A percentile compares a stretch with the other conserved stretches of the same genome.
Conservation (phyloP, 1,284 basidiomycete species). For the Flammula alnicola region DNA sequence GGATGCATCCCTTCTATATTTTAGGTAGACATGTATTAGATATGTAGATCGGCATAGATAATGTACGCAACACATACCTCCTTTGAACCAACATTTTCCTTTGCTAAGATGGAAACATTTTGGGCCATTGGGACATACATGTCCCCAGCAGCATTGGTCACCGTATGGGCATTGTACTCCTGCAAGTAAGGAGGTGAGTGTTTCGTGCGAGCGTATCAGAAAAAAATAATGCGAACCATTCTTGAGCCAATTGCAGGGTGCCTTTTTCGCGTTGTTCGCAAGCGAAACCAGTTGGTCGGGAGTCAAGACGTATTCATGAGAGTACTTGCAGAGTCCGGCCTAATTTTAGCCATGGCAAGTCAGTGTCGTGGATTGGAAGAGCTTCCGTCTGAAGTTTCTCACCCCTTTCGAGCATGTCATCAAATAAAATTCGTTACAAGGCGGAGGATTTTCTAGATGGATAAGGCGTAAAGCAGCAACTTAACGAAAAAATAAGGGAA, state of each 20-base stretch:
- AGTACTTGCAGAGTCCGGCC: slow-evolving; percentile 75
- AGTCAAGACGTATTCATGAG: slow-evolving; percentile 74
- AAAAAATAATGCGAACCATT: slow-evolving; percentile 50
- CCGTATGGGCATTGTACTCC: slow-evolving; percentile 74
- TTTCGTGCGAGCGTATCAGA: not conserved
- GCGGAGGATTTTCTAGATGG: slow-evolving; percentile 68
- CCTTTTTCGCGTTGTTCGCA: slow-evolving; percentile 76
- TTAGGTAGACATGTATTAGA: not conserved
- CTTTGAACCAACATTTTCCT: slow-evolving; percentile 86
- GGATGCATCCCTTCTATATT: slow-evolving; percentile 43
- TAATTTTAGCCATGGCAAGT: slow-evolving; percentile 31
- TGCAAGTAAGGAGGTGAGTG: slow-evolving; percentile 30
- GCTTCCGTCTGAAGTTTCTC: slow-evolving; percentile 29
- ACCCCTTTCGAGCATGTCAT: slow-evolving; percentile 81
- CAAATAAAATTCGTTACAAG: slow-evolving; percentile 81
- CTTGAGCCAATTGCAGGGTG: slow-evolving; percentile 80
- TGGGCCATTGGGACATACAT: slow-evolving; percentile 78
- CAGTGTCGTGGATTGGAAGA: slow-evolving; percentile 5
- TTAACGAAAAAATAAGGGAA: slow-evolving; percentile 8
- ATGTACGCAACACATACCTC: slow-evolving; percentile 51
- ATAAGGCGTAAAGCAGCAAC: not conserved
- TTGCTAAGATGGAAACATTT: slow-evolving; percentile 67
- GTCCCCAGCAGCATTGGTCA: slow-evolving; percentile 77
- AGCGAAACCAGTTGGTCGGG: slow-evolving; percentile 68
- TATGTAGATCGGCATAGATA: not conserved